Base-by-base conservation (phyloP, 768 basidiomycete genomes). In the Suillus paluster region DNA sequence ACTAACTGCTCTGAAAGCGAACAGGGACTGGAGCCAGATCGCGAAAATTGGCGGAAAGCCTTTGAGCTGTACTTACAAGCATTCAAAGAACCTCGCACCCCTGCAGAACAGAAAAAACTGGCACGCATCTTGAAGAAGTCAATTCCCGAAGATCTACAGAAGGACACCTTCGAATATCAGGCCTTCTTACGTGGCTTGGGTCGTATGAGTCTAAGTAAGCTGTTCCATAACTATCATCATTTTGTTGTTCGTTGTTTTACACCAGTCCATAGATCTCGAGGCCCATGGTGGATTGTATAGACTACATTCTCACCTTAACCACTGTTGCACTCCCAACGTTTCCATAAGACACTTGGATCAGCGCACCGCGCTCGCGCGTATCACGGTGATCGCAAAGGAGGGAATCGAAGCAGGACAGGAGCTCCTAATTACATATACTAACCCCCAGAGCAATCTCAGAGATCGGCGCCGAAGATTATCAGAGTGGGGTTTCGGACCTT, bases 231-330 rank as follows among this genome's bases (percentile, higher is more conserved):
- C 23, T 23, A 21, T 15, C 49, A 63, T 60, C n/a, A n/a, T 49
- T 27, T 53, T 17, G 17, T 23, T 41, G 59, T 61, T n/a, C 58
- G 41, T 56, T 58, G 39, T 60, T 50, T 45, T 23, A 59, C 62
- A 42, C 44, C 41, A 34, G 49, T 8, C 44, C 11, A 8, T 57
- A 90, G 90, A 95, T 69, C 79, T 95, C 56, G 94, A 95, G 76
- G 85, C 89, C 2, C 92, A 95, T 59, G 94, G 93, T 3, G 94
- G 94, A 2, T 78, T 97, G 11, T 97, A 95, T 75, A 84, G 83
- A 23, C 82, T 95, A 5, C 94, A 96, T 71, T 90, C 94, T 2
- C 92, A 95, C 66, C 73, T 96, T 34, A 97, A 97, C 74, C 95
- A 97, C 73, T 83, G 83, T 8, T 97, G 95, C 74, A 73, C 78